Evolutionary conservation across 306 rosid genomes (phyloP).

Genomic region (Sechiopsis laciniata): DNA sequence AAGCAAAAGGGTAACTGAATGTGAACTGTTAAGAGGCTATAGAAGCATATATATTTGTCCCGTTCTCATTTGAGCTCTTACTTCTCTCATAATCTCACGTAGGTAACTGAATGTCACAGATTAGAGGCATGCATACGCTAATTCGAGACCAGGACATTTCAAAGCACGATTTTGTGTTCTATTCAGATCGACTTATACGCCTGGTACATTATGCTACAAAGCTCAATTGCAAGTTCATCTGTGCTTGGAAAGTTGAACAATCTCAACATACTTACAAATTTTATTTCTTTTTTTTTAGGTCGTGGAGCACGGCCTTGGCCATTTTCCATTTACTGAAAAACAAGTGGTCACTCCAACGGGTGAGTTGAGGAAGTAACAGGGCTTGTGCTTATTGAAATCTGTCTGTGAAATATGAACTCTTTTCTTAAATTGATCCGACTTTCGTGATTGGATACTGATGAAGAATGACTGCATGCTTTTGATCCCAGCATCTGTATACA

Average conservation of each 20-base stretch:
- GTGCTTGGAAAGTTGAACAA: neutral
- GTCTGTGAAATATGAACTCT: too few relatives aligned
- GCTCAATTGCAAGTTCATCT: neutral
- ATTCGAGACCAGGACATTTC: slow-evolving; percentile 85
- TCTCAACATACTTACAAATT: neutral
- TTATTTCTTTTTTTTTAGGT: slow-evolving; percentile 44
- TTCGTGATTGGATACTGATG: neutral
- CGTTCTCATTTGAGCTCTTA: slow-evolving; percentile 8
- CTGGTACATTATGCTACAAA: slow-evolving; percentile 45
- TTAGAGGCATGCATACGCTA: slow-evolving; percentile 93
- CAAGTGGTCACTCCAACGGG: slow-evolving; percentile 95
- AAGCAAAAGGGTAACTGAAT: neutral
- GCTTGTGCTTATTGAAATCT: neutral
- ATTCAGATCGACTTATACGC: slow-evolving; percentile 91
- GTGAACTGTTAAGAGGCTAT: neutral
- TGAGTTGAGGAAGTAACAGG: slow-evolving; percentile 24
- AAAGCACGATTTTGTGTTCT: slow-evolving; percentile 88
- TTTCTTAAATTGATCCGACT: too few relatives aligned
- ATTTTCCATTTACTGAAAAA: slow-evolving; percentile 91
- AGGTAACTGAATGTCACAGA: slow-evolving; percentile 48
- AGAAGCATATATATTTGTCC: neutral
- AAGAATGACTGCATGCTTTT: slow-evolving; percentile 7
- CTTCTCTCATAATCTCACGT: slow-evolving; percentile 23
- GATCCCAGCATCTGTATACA: slow-evolving; percentile 68
- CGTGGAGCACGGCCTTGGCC: slow-evolving; percentile 98